Evolutionary conservation across 768 basidiomycete species (phyloP), one percentile per base, ranked within the genome.

Genomic region (Tricholoma bakamatsutake): DNA sequence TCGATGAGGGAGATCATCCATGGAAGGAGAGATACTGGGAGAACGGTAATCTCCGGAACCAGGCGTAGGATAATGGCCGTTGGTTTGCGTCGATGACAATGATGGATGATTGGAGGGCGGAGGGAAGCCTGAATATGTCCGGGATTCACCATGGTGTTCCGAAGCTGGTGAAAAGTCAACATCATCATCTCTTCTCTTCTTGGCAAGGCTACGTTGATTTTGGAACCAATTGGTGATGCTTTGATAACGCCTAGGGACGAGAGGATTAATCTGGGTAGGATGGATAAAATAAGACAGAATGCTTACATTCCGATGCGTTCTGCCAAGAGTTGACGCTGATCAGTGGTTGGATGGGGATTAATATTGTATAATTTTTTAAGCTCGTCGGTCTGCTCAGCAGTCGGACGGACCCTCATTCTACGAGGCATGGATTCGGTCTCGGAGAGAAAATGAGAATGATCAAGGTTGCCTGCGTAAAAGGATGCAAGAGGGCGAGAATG

Each of bases 191-290:
- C 76, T 80, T 62, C 78, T 80, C 72, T 87, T 87, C 74, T 85
- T 87, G 31, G 86, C 82, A 60, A 85, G 78, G 67, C 83, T 88
- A 62, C 87, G 87, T 65, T 91, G 88, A 64, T 90, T 89, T 76
- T 90, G 88, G 68, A 91, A 91, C 90, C 89, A 90, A 66, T 91
- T 90, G 1, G 85, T 89, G 55, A 91, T 83, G 55, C 83, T 87
- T 70, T 88, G 83, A 71, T 86, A 80, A 59, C 81, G 85, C 87
- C 89, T 91, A 62, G 13, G 47, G 53, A 59, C 42, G 56, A 50
- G 43, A 49, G 50, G 64, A 61, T 63, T 65, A 68, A 62, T 67
- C 64, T 66, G 59, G 71, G 65, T 63, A 61, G 54, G 54, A 61
- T 65, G 60, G 52, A 56, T 56, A 65, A 65, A 61, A 62, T 60